Evolutionary conservation across 805 yeast genomes (phyloP), one percentile per base, ranked within the genome.

Genomic region (Wickerhamomyces strasburgensis): DNA sequence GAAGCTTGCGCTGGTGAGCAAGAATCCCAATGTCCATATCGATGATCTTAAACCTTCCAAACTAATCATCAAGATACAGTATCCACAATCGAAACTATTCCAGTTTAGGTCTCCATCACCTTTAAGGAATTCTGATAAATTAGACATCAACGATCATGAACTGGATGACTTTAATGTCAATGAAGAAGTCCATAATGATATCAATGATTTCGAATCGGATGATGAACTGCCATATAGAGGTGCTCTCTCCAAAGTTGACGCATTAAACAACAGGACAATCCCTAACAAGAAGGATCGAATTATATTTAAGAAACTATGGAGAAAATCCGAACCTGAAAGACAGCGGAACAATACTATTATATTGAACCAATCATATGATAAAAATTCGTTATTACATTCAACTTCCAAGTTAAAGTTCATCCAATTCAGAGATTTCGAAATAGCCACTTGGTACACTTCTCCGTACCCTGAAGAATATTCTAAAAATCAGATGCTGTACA

Each of bases 401-500:
- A 33, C 42, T 14, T 43, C 53, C 13, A 56, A 41, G 44, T 51
- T 50, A 35, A 52, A 72, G 33, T 74, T 73, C 38, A 79, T 89
- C 17, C 87, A 80, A 49, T 78, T 89, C 46, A 75, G 87, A 25
- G 72, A 72, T 30, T 75, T 62, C 57, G 88, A 83, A 54, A 84
- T 93, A 19, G 84, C 82, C 42, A 85, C 96, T 0, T 87, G 97
- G 96, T 89, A 84, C 59, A 75, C 84, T 3, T 80, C 96, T 0
- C 98, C 98, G 2, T 93, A 85, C 55, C 97, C 98, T 0, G 88
- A 84, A 42, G 93, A 85, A 52, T 85, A 78, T 52, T 75, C 85
- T 29, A 70, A 69, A 21, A 73, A 78, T 31, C 65, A 66, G 29
- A 71, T 78, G 3, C 62, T 93, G 31, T 80, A 79, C 52, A 72